Conservation (phyloP, 1,284 basidiomycete species). For the Pascua guehoae region DNA sequence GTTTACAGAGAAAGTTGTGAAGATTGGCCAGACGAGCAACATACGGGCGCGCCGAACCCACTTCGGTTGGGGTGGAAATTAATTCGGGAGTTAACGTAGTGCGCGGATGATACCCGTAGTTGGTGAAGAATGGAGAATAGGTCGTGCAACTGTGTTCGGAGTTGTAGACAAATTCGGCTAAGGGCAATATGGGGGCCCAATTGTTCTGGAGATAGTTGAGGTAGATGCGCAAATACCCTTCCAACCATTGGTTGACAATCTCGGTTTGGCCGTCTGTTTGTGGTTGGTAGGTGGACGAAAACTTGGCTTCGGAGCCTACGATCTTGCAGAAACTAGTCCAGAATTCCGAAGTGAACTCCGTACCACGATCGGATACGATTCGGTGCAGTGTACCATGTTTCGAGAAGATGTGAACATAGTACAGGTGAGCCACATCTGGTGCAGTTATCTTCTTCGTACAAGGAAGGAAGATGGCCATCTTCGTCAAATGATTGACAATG, state of each 20-base stretch:
- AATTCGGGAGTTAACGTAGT: too few species aligned
- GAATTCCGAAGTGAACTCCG: constrained; percentile 9
- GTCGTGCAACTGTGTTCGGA: constrained; percentile 27
- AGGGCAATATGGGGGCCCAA: constrained; percentile 51
- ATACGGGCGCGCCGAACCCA: not conserved
- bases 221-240: constrained; percentile 44
- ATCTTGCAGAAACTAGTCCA: constrained; percentile 1
- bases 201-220: constrained; percentile 49
- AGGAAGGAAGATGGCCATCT: constrained; percentile 1
- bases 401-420: constrained; percentile 16
- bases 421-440: not conserved
- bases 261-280: constrained; percentile 55
- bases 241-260: constrained; percentile 50
- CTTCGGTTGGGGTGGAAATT: not conserved
- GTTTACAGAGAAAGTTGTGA: not conserved
- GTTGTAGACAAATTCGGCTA: constrained; percentile 54
- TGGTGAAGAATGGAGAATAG: constrained; percentile 34
- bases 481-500: constrained; percentile 48
- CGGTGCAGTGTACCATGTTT: not conserved
- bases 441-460: not conserved
- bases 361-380: not conserved
- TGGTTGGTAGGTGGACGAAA: constrained; percentile 49
- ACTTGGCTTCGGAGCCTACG: not conserved
- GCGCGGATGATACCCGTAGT: constrained; percentile 44
- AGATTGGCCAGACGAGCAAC: not conserved